Evolutionary conservation across 208 protist species (phyloP), one percentile per base, ranked within the genome.

Genomic region (Crithidia sp.): DNA sequence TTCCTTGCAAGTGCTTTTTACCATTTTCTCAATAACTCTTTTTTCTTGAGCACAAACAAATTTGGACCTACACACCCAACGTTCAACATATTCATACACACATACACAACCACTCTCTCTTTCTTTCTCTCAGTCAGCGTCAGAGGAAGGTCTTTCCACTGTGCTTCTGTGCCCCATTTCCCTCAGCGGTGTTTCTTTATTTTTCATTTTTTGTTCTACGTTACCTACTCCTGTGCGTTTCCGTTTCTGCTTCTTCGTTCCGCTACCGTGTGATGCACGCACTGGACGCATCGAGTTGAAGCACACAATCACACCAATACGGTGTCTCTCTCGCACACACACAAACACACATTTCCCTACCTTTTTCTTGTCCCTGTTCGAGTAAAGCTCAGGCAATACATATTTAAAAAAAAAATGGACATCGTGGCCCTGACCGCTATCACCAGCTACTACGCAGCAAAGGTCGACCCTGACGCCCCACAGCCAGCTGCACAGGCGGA

Each of bases 401-500:
- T 28, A 28, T 28, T 28, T 39, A 5, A 0, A 3, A 0, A 5
- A 3, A 45, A 19, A 12, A 66, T 66, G 62, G 8, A 57, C 49
- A 5, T 67, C 6, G 36, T 2, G 14, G 5, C 37, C 2, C 49
- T 67, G 14, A 67, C 62, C 8, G 37, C 16, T 37, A 57, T 67
- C 49, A 49, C 62, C 28, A 57, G 62, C 62, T 67, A 67, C 49
- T 67, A 67, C 62, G 62, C 62, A 10, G 62, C 19, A 28, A 16
- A 57, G 12, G 44, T 67, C 12, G 62, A 67, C 49, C 49, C 62
- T 3, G 62, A 67, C 62, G 7, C 12, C 4, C 49, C 50, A 13
- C 49, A 67, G 45, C 49, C 49, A 37, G 47, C 62, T 3, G 10
- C 61, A 17, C 43, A 44, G 17, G 3, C 45, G 50, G 12, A 12